Evolutionary conservation across 495 filamentous ascomycete species (phyloP).

Genomic region (Clohesyomyces aquaticus): DNA sequence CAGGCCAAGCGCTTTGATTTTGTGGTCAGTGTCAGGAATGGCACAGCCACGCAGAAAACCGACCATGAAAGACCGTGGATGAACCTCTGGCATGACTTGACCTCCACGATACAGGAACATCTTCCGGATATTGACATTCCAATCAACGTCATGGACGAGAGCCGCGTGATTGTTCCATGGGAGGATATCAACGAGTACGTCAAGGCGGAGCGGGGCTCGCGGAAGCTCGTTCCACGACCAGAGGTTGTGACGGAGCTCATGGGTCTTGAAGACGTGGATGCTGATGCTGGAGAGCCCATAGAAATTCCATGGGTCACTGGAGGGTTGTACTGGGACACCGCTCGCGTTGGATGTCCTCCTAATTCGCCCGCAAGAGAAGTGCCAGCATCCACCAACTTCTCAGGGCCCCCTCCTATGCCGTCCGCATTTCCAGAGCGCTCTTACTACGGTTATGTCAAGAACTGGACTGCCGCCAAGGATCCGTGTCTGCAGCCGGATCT

Average conservation of each 20-base stretch:
- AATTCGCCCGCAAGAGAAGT: slow-evolving; percentile 40
- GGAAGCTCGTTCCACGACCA: slow-evolving; percentile 17
- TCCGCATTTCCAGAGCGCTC: slow-evolving; percentile 31
- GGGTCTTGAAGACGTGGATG: slow-evolving; percentile 19
- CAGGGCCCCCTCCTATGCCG: slow-evolving; percentile 37
- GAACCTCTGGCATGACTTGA: slow-evolving; percentile 42
- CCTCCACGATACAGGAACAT: slow-evolving; percentile 32
- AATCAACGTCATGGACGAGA: slow-evolving; percentile 49
- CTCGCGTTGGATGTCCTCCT: slow-evolving; percentile 45
- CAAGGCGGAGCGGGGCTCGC: slow-evolving; percentile 27
- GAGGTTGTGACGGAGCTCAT: slow-evolving; percentile 31
- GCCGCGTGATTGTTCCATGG: slow-evolving; percentile 45
- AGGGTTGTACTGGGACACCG: slow-evolving; percentile 43
- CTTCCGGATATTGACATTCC: slow-evolving; percentile 47
- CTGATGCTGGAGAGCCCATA: slow-evolving; percentile 12
- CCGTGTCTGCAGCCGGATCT: slow-evolving; percentile 47
- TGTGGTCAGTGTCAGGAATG: slow-evolving; percentile 42
- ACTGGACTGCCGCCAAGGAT: slow-evolving; percentile 45
- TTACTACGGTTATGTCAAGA: slow-evolving; percentile 46
- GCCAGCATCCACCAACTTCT: slow-evolving; percentile 40
- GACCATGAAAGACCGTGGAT: slow-evolving; percentile 41
- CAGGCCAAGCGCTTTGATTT: slow-evolving; percentile 40
- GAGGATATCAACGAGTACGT: slow-evolving; percentile 47
- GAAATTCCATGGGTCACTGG: slow-evolving; percentile 28
- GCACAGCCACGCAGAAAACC: slow-evolving; percentile 37